phyloP scores from a whole-genome alignment of 2,329 filamentous ascomycete genomes.

The Epichloe scottii region DNA sequence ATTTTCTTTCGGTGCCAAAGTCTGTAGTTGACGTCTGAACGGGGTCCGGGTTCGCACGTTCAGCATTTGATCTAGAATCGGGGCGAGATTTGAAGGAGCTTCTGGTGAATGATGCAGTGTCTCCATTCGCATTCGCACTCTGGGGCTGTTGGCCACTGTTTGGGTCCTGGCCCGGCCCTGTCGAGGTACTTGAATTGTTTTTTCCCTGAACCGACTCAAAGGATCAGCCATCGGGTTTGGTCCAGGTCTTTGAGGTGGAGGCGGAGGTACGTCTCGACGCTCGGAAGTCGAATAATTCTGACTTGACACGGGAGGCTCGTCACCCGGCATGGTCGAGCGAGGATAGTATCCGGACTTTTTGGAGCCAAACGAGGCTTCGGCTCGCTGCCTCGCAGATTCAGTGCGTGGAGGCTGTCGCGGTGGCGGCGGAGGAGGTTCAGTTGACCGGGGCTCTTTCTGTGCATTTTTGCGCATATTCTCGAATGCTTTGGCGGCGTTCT shows the following conservation, averaged over 20 bases:
- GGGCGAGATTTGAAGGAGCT: conserved; percentile 5
- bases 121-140: neutral
- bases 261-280: conserved; percentile 8
- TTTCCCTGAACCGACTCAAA: conserved; percentile 32
- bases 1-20: neutral
- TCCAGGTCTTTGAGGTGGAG: conserved; percentile 7
- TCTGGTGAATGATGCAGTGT: neutral
- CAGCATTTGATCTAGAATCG: conserved; percentile 1
- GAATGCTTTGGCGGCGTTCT: conserved; percentile 29
- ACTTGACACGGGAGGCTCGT: conserved; percentile 37
- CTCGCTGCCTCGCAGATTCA: conserved; percentile 39
- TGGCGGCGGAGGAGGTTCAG: conserved; percentile 16
- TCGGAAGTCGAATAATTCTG: conserved; percentile 33
- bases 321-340: conserved; percentile 32
- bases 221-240: conserved; percentile 29
- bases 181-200: conserved; percentile 21
- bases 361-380: conserved; percentile 41
- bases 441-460: conserved; percentile 16
- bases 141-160: neutral
- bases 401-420: conserved; percentile 34
- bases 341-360: conserved; percentile 38
- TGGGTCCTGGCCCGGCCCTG: conserved; percentile 9
- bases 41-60: neutral
- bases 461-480: conserved; percentile 29
- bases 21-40: neutral